Evolutionary conservation across 2,329 filamentous ascomycete genomes (phyloP), one percentile per base, ranked within the genome.

Genomic region (Camptophora hylomeconis): DNA sequence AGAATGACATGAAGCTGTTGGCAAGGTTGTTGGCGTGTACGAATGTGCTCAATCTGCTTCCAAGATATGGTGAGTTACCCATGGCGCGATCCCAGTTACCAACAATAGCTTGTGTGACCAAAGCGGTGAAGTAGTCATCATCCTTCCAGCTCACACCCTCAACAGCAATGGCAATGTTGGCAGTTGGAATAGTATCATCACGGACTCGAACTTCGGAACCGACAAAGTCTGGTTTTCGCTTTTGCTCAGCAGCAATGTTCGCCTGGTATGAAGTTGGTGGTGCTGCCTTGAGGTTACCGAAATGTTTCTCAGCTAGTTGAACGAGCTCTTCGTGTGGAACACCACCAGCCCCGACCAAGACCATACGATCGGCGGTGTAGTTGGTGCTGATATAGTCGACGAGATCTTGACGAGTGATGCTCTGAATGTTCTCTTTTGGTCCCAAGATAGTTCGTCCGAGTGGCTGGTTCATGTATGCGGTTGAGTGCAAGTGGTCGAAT

Each of bases 1-100:
- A 94, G 68, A 98, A 98, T 68, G 82, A 92, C 92, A 98, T 98
- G 72, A 94, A 98, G 74, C 86, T 94, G 69, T 93, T 98, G 60
- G 89, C 89, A 39, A 98, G 73, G 58, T 86, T 78, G 65, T 95
- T 75, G 63, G 92, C 77, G 70, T 92, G 81, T 46, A 98, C 78
- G 51, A 89, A 83, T 44, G 79, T 76, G 68, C 83, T 93, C 50
- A 98, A 82, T 72, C 92, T 94, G 80, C 84, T 93, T 50, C 92
- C 89, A 54, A 94, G 79, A 68, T 94, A 89, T 44, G 86, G 79
- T 36, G 89, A 89, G 61, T 89, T 93, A 54, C 92, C 89, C 75
- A 95, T 87, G 47, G 89, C 81, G 64, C 89, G 89, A 67, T 98
- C 89, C 76, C 92, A 98, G 76, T 98, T 98, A 55, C 89, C 89